Conservation (phyloP, 768 basidiomycete species). For the Leucocoprinus sp. region DNA sequence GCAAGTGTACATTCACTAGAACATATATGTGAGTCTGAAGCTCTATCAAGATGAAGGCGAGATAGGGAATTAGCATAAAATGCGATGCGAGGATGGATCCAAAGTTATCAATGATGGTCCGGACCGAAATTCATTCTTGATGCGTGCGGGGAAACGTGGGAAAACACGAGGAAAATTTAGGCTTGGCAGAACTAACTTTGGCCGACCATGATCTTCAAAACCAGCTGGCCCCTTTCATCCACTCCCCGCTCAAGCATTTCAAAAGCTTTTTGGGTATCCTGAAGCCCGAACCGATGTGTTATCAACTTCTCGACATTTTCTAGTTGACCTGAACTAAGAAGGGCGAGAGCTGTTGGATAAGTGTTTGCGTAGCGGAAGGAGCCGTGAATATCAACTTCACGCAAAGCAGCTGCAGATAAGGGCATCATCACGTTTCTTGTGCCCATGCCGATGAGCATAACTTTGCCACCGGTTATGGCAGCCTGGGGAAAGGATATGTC, state of each 20-base stretch:
- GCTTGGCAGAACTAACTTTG: background rate
- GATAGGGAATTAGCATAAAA: background rate
- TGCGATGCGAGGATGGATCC: background rate
- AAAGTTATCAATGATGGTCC: background rate
- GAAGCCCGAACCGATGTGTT: conserved; percentile 66
- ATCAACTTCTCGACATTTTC: conserved; percentile 64
- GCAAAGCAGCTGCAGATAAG: conserved; percentile 70
- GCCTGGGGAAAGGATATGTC: conserved; percentile 35
- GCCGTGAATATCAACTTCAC: conserved; percentile 90
- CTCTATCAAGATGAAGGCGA: conserved; percentile 2
- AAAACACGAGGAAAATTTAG: background rate
- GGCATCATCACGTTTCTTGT: conserved; percentile 75
- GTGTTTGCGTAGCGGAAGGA: conserved; percentile 90
- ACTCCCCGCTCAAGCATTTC: conserved; percentile 69
- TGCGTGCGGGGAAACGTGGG: conserved; percentile 5
- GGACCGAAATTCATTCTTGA: background rate
- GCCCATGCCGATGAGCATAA: conserved; percentile 96
- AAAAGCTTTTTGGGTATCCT: conserved; percentile 67
- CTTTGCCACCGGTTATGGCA: conserved; percentile 78
- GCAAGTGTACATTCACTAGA: conserved; percentile 4
- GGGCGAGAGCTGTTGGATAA: conserved; percentile 75
- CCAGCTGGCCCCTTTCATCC: conserved; percentile 74
- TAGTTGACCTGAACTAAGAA: conserved; percentile 64
- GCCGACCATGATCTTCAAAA: conserved; percentile 88
- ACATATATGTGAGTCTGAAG: conserved; percentile 8